Conservation (phyloP, 805 yeast species). For the Metschnikowia amazonensis region DNA sequence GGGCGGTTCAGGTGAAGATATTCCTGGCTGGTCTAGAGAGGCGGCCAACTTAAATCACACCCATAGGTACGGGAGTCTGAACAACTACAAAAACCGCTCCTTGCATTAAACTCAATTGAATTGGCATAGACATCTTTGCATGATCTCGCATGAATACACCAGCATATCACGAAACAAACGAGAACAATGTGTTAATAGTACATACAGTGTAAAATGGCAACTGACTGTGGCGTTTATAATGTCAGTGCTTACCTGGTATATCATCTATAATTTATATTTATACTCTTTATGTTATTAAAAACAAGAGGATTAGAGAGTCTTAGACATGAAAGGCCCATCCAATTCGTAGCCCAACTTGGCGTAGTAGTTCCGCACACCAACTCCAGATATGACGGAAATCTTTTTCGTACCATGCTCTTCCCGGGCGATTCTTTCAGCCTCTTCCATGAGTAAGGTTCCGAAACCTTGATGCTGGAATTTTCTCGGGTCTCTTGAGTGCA, state of each 20-base stretch:
- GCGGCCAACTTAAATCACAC: slow-evolving; percentile 23
- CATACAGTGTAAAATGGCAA: neutral
- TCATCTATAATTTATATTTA: slow-evolving; percentile 1
- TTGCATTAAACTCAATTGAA: slow-evolving; percentile 1
- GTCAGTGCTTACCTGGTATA: neutral
- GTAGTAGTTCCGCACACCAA: slow-evolving; percentile 95
- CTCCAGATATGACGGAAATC: slow-evolving; percentile 93
- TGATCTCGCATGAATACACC: neutral
- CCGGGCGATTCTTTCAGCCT: slow-evolving; percentile 91
- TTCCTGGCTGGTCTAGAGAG: slow-evolving; percentile 86
- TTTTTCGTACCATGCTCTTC: slow-evolving; percentile 93
- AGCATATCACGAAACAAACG: neutral
- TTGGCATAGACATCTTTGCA: neutral
- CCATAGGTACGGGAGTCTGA: slow-evolving; percentile 8
- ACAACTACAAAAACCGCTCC: neutral
- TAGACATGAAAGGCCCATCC: slow-evolving; percentile 99
- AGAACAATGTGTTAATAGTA: neutral
- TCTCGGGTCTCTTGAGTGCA: slow-evolving; percentile 94
- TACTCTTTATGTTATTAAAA: neutral
- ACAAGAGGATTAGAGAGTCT: slow-evolving; percentile 15
- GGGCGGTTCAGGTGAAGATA: slow-evolving; percentile 81
- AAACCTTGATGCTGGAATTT: slow-evolving; percentile 99
- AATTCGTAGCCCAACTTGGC: slow-evolving; percentile 85
- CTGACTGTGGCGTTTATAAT: neutral
- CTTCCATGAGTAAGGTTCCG: slow-evolving; percentile 96